Conservation (phyloP, 352 stramenopile genomes). For the Phytophthora colocasiae region DNA sequence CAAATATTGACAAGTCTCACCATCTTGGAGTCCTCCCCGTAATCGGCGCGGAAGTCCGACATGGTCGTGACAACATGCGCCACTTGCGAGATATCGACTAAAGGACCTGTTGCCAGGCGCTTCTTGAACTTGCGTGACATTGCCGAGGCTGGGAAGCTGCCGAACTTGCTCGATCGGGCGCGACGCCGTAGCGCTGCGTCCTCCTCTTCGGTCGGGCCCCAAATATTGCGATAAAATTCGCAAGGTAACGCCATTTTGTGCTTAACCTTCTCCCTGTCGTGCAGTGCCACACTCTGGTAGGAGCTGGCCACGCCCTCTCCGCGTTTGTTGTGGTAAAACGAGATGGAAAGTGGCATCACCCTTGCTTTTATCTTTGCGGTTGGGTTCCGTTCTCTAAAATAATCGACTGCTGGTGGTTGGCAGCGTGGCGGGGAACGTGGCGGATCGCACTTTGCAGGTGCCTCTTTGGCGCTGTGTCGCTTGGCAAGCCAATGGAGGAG, state of each 20-base stretch:
- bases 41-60: conserved; percentile 76
- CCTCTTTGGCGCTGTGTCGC: conserved; percentile 22
- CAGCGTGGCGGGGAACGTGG: conserved; percentile 2
- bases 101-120: conserved; percentile 38
- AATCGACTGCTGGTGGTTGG: conserved; percentile 22
- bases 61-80: conserved; percentile 73
- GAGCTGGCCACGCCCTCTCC: conserved; percentile 25
- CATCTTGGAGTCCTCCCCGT: conserved; percentile 42
- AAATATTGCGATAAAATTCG: conserved; percentile 76
- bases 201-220: conserved; percentile 43
- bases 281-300: conserved; percentile 45
- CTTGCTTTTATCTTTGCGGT: neutral
- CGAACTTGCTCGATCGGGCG: conserved; percentile 29
- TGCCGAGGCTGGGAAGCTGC: conserved; percentile 23
- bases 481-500: conserved; percentile 39
- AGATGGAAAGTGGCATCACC: conserved; percentile 55
- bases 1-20: conserved; percentile 60
- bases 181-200: conserved; percentile 29
- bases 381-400: conserved; percentile 11
- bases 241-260: conserved; percentile 45
- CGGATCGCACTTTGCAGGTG: conserved; percentile 25
- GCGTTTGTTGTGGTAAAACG: conserved; percentile 51
- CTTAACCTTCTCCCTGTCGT: conserved; percentile 44
- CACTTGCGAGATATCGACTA: conserved; percentile 79
- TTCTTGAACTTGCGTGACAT: conserved; percentile 45